A percentile compares a stretch with the other conserved stretches of the same genome.
These are phyloP conservation scores for Globisporangium takayamanum DNA, from an alignment of 352 stramenopile genomes.

Conservation along the genomic window DNA sequence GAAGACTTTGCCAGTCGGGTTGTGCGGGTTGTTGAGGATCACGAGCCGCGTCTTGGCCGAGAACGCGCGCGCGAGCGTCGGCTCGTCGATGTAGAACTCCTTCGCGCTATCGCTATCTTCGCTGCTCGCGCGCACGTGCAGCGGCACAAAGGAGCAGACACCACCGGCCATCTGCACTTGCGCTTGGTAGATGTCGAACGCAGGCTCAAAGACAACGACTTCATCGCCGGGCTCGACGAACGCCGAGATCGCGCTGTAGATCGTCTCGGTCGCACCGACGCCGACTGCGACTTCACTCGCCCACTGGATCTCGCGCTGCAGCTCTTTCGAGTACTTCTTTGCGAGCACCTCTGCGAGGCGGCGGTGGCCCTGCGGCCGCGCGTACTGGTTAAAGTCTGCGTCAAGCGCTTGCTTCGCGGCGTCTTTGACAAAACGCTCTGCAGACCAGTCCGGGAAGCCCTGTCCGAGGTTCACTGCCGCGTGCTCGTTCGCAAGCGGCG, in stretches of 20 bases:
- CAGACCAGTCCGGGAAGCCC: conserved; percentile 93
- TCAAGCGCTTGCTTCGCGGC: conserved; percentile 90
- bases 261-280: conserved; percentile 91
- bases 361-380: conserved; percentile 83
- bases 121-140: conserved; percentile 40
- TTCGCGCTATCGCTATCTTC: conserved; percentile 24
- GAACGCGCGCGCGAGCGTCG: conserved; percentile 81
- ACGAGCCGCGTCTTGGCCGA: conserved; percentile 91
- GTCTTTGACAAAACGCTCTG: conserved; percentile 91
- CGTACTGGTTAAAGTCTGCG: conserved; percentile 93
- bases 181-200: conserved; percentile 95
- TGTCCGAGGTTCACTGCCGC: conserved; percentile 91
- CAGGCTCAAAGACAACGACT: conserved; percentile 95
- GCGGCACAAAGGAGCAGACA: conserved; percentile 77
- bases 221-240: conserved; percentile 94
- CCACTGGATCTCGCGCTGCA: conserved; percentile 81
- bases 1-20: conserved; percentile 98
- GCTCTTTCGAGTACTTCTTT: conserved; percentile 88
- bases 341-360: conserved; percentile 83
- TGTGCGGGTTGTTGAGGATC: conserved; percentile 98
- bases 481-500: conserved; percentile 80
- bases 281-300: conserved; percentile 91
- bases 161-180: conserved; percentile 83
- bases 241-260: conserved; percentile 91
- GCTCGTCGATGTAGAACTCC: conserved; percentile 83